Conservation (phyloP, 768 basidiomycete species). For the Suillus subaureus region DNA sequence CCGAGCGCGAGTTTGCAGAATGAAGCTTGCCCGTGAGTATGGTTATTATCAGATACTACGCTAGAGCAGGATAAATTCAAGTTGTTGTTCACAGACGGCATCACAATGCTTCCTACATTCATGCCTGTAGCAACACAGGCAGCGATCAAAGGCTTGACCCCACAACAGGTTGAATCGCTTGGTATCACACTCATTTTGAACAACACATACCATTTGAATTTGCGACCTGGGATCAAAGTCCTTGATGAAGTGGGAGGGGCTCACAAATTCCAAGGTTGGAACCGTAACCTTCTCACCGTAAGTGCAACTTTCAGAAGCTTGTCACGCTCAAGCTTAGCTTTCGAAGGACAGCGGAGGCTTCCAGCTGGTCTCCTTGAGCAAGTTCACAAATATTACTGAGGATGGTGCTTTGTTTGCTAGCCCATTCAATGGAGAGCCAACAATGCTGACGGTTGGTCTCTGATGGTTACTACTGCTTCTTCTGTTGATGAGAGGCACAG, state of each 20-base stretch:
- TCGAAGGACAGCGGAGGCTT: constrained; percentile 87
- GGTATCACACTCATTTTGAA: constrained; percentile 85
- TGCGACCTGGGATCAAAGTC: constrained; percentile 80
- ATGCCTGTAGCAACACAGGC: constrained; percentile 96
- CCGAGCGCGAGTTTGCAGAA: constrained; percentile 79
- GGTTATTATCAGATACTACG: constrained; percentile 9
- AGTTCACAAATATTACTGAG: constrained; percentile 85
- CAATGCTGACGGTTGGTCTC: constrained; percentile 76
- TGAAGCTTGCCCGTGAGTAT: constrained; percentile 75
- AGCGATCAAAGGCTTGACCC: constrained; percentile 88
- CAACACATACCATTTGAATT: constrained; percentile 88
- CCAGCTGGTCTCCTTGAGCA: constrained; percentile 82
- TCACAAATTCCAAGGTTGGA: constrained; percentile 92
- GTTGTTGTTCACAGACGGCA: constrained; percentile 55
- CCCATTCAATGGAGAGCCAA: constrained; percentile 85
- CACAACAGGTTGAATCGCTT: constrained; percentile 80
- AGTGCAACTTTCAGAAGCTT: constrained; percentile 22
- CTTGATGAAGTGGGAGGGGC: constrained; percentile 79
- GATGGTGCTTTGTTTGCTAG: constrained; percentile 85
- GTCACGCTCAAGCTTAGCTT: constrained; percentile 2
- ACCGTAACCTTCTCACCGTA: constrained; percentile 81
- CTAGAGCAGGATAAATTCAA: constrained; percentile 5
- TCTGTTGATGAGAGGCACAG: constrained; percentile 37
- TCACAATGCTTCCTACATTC: constrained; percentile 84
- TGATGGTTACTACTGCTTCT: constrained; percentile 1